Conservation (phyloP, 2,329 filamentous ascomycete genomes). For the Fusarium temperatum region DNA sequence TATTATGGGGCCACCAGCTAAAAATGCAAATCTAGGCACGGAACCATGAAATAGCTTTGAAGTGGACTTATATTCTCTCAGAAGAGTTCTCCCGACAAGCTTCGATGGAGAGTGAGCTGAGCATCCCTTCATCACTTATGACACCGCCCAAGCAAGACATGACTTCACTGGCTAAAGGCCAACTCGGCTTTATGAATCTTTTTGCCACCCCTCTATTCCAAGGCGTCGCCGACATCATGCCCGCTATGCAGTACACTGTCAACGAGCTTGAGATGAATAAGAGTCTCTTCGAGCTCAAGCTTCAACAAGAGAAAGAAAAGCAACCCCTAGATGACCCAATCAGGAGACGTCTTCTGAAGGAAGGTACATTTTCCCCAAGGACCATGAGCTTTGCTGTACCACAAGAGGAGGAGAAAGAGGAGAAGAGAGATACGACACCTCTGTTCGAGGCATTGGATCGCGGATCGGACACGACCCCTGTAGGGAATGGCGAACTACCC, state of each 20-base stretch:
- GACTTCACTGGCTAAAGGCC: conserved; percentile 83
- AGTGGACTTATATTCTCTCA: conserved; percentile 94
- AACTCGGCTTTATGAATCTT: conserved; percentile 96
- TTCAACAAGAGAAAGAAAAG: conserved; percentile 69
- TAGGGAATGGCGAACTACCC: conserved; percentile 34
- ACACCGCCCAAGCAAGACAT: conserved; percentile 85
- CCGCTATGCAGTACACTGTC: conserved; percentile 84
- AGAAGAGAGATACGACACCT: conserved; percentile 31
- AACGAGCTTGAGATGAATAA: conserved; percentile 84
- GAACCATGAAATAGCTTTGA: conserved; percentile 80
- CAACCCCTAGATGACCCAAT: conserved; percentile 50
- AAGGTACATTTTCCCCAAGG: conserved; percentile 57
- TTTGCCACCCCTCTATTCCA: conserved; percentile 94
- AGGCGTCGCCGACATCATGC: conserved; percentile 85
- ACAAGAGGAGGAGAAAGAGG: conserved; percentile 40
- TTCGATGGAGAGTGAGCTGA: conserved; percentile 87
- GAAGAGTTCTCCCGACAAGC: conserved; percentile 95
- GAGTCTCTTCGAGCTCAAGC: conserved; percentile 73
- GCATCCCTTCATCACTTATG: conserved; percentile 88
- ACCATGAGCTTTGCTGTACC: conserved; percentile 53
- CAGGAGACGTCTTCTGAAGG: conserved; percentile 47
- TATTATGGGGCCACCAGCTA: conserved; percentile 6
- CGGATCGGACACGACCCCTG: conserved; percentile 31
- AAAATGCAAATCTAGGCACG: conserved; percentile 70
- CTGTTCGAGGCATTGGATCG: conserved; percentile 29